phyloP scores from a whole-genome alignment of 2,329 filamentous ascomycete genomes.

The Orbilia oligospora region DNA sequence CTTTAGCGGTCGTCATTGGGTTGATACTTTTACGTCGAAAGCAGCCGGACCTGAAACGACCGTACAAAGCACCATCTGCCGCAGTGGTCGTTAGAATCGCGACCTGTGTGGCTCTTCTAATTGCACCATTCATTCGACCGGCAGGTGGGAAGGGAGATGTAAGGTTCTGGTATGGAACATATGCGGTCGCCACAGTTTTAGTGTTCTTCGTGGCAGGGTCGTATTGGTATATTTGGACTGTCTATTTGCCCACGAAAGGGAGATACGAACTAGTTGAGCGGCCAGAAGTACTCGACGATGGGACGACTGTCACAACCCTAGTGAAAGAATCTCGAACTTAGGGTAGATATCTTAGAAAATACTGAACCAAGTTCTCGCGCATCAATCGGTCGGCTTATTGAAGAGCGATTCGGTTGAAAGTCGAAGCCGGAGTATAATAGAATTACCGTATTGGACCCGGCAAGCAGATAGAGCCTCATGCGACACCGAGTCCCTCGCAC shows the following conservation, averaged over 20 bases:
- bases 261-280: constrained; percentile 77
- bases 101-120: constrained; percentile 47
- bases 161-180: constrained; percentile 57
- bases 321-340: constrained; percentile 59
- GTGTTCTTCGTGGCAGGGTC: constrained; percentile 72
- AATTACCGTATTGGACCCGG: no score
- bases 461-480: no score
- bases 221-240: constrained; percentile 80
- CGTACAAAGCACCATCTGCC: constrained; percentile 70
- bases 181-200: constrained; percentile 28
- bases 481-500: no score
- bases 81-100: constrained; percentile 66
- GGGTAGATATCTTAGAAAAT: constrained; percentile 18
- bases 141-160: constrained; percentile 52
- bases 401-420: no score
- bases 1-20: constrained; percentile 66
- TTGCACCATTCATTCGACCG: constrained; percentile 50
- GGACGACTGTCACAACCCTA: constrained; percentile 76
- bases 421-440: no score
- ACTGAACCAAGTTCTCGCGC: not conserved
- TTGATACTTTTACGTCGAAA: constrained; percentile 74
- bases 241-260: constrained; percentile 73
- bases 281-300: constrained; percentile 74
- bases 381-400: not conserved
- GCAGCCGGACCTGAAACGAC: constrained; percentile 66